Conservation (phyloP, 345 rosid genomes). For the Citrus cavaleriei region DNA sequence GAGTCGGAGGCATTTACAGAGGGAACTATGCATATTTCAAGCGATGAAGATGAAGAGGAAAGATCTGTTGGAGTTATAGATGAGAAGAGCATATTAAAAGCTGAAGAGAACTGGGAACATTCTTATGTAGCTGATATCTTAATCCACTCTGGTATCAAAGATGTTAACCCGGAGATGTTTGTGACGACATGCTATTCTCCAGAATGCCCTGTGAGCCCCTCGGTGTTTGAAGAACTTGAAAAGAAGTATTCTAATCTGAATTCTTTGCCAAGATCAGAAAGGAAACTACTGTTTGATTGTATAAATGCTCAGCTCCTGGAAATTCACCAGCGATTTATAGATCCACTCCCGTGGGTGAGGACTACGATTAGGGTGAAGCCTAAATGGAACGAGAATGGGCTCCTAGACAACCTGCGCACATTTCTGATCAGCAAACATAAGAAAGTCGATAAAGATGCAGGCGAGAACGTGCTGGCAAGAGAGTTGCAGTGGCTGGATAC, state of each 20-base stretch:
- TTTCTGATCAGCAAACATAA: conserved; percentile 35
- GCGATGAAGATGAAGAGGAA: conserved; percentile 61
- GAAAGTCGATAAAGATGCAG: conserved; percentile 34
- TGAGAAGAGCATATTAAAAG: conserved; percentile 24
- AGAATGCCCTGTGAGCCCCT: conserved; percentile 55
- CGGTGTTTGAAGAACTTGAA: conserved; percentile 72
- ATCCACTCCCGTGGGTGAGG: conserved; percentile 64
- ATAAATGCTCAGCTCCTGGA: conserved; percentile 50
- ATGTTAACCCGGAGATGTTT: conserved; percentile 39
- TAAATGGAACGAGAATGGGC: conserved; percentile 40
- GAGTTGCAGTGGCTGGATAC: conserved; percentile 57
- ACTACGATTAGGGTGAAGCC: conserved; percentile 13
- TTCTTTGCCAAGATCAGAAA: conserved; percentile 51
- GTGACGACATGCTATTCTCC: conserved; percentile 48
- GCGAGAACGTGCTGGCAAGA: conserved; percentile 28
- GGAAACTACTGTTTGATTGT: conserved; percentile 66
- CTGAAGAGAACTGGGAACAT: conserved; percentile 50
- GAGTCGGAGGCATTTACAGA: conserved; percentile 69
- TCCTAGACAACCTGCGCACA: conserved; percentile 40
- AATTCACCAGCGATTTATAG: conserved; percentile 39
- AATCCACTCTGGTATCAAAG: conserved; percentile 41
- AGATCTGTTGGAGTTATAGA: conserved; percentile 27
- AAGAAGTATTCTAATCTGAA: conserved; percentile 39
- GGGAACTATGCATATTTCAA: conserved; percentile 57
- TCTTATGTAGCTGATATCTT: conserved; percentile 52